These are phyloP conservation scores for Micromonas commoda DNA, from an alignment of 139 green algal genomes.

Conservation along the genomic window DNA sequence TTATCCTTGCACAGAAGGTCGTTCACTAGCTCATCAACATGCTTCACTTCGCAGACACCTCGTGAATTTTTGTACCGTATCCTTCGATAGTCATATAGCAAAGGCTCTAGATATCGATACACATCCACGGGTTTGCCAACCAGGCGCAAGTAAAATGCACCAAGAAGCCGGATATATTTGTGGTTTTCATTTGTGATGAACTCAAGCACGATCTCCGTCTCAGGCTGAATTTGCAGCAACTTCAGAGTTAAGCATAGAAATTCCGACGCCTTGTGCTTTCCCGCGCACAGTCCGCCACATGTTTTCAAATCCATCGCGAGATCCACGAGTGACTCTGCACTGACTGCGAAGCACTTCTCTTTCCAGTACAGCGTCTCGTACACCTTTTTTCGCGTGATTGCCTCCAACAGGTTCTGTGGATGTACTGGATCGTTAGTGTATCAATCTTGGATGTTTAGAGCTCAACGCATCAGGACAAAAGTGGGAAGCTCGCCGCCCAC, in stretches of 20 bases:
- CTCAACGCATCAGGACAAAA: neutral
- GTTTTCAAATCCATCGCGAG: conserved; percentile 80
- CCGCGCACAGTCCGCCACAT: conserved; percentile 76
- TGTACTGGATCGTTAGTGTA: neutral
- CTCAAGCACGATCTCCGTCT: conserved; percentile 94
- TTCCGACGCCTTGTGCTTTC: conserved; percentile 65
- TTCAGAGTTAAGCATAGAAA: conserved; percentile 97
- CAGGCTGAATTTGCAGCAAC: conserved; percentile 95
- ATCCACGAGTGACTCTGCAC: conserved; percentile 88
- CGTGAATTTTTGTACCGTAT: conserved; percentile 27
- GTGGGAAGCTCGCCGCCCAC: neutral
- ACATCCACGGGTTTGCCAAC: conserved; percentile 81
- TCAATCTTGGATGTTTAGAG: neutral
- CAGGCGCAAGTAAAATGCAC: conserved; percentile 94
- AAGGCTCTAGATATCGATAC: conserved; percentile 91
- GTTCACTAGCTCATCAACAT: conserved; percentile 80
- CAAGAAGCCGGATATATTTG: conserved; percentile 71
- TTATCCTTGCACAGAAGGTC: conserved; percentile 62
- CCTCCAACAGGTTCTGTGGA: conserved; percentile 27
- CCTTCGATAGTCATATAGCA: conserved; percentile 95
- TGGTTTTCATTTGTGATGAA: conserved; percentile 97
- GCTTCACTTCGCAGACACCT: conserved; percentile 49
- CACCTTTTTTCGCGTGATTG: conserved; percentile 23
- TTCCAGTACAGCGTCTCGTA: conserved; percentile 83
- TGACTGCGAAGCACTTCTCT: conserved; percentile 94